phyloP scores from a whole-genome alignment of 148 eudicot species.

The Chenopodium suecicum region DNA sequence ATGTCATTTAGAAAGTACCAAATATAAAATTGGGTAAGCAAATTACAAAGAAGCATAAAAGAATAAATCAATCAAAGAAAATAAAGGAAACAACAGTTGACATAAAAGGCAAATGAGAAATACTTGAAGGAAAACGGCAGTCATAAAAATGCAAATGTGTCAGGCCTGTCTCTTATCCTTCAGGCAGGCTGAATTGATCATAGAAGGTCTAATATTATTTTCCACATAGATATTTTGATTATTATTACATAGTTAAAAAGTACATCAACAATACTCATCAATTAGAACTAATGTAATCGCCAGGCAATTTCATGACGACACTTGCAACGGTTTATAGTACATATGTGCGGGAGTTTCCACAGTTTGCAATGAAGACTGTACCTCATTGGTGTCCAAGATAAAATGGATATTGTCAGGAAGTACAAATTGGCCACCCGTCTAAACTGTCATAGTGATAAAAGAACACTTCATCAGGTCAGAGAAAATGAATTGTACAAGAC shows the following conservation, averaged over 20 bases:
- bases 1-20: background rate
- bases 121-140: background rate
- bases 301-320: background rate
- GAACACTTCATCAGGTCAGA: slow-evolving; percentile 14
- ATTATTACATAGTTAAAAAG: background rate
- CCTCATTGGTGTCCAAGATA: slow-evolving; percentile 84
- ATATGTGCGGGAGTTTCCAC: background rate
- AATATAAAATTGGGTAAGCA: background rate
- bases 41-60: background rate
- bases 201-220: background rate
- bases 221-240: too few relatives aligned
- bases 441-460: slow-evolving; percentile 55
- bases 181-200: background rate
- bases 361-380: slow-evolving; percentile 26
- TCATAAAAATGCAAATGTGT: background rate
- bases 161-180: background rate
- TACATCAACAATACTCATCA: background rate
- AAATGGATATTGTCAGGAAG: slow-evolving; percentile 75
- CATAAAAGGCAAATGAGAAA: background rate
- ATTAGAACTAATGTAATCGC: background rate
- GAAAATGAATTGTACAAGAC: slow-evolving; percentile 4
- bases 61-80: background rate
- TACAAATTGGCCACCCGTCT: slow-evolving; percentile 90
- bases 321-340: background rate
- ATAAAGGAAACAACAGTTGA: background rate